phyloP scores from a whole-genome alignment of 2,329 filamentous ascomycete species.

The Alternaria gansuensis region DNA sequence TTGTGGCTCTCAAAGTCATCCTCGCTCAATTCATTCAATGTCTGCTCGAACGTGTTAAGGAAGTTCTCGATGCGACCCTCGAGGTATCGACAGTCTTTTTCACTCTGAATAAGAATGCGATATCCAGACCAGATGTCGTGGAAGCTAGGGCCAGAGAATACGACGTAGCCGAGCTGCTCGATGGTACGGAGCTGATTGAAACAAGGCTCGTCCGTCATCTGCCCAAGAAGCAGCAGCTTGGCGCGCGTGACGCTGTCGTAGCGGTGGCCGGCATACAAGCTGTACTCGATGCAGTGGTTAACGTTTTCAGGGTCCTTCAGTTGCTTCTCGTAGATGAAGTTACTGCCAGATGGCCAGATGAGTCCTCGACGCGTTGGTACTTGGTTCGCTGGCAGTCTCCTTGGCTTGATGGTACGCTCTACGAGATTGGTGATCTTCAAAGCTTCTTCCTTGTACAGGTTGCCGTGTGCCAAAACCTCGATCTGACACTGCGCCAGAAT shows the following conservation, averaged over 20 bases:
- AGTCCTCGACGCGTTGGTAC: slow-evolving; percentile 82
- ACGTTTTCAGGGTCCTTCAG: slow-evolving; percentile 89
- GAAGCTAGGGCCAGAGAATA: slow-evolving; percentile 80
- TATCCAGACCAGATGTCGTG: slow-evolving; percentile 80
- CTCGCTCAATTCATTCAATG: slow-evolving; percentile 77
- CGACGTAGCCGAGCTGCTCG: slow-evolving; percentile 96
- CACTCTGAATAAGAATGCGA: slow-evolving; percentile 91
- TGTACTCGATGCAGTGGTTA: slow-evolving; percentile 63
- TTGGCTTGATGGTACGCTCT: slow-evolving; percentile 78
- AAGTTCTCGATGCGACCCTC: slow-evolving; percentile 90
- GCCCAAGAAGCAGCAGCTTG: slow-evolving; percentile 81
- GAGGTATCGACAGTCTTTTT: slow-evolving; percentile 82
- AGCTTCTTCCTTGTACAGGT: slow-evolving; percentile 92
- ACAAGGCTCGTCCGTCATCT: slow-evolving; percentile 90
- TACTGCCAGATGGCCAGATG: slow-evolving; percentile 78
- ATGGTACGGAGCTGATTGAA: slow-evolving; percentile 97
- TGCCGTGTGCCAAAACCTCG: slow-evolving; percentile 88
- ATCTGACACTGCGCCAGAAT: slow-evolving; percentile 85
- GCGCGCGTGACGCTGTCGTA: slow-evolving; percentile 74
- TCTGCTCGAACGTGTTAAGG: slow-evolving; percentile 71
- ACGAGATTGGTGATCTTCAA: slow-evolving; percentile 84
- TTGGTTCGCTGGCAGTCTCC: slow-evolving; percentile 76
- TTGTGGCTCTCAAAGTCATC: slow-evolving; percentile 91
- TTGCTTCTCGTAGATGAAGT: slow-evolving; percentile 82
- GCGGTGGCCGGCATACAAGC: slow-evolving; percentile 55